Evolutionary conservation across 164 flowering plant genomes (phyloP), one percentile per base, ranked within the genome.

Genomic region (Nymphaea colorata): DNA sequence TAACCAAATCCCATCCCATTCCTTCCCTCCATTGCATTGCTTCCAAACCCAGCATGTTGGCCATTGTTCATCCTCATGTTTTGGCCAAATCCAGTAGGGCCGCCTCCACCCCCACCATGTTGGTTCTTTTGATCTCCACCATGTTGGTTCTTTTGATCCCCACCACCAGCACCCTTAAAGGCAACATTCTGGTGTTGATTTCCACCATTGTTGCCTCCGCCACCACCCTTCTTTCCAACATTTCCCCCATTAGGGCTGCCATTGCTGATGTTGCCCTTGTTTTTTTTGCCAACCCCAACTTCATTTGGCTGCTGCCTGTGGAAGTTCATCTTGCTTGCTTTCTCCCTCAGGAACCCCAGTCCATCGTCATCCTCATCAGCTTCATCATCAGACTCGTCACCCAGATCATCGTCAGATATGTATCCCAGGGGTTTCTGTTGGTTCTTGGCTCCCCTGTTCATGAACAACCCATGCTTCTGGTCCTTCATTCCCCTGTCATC

Each of bases 301-400:
- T 68, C 73, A 42, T 70, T 63, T 1, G 76, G 78, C 62, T 82
- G 86, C 64, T 80, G 83, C 71, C 78, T 76, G 59, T 79, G 77
- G 44, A 83, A 55, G 44, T 61, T 62, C 57, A 84, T 51, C 11
- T 79, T 77, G 14, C 70, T 76, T 2, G 77, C 75, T 66, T 69
- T 74, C 64, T 78, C 77, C 51, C 71, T 69, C 41, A 76, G 57
- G 53, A 80, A 72, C 74, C 62, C 42, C n/a, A 51, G 8, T 15
- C 57, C 57, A 8, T 51, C 57, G 5, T 51, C 57, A 51, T 51
- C 8, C 8, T 51, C 57, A 15, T 51, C 57, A 51, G 14, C 12
- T 51, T 51, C 57, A 51, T 51, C 57, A 51, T 51, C 57, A 51
- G 57, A 8, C 12, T 51, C 57, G 8, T 51, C 57, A 51, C 57